Percentiles rank a stretch among this genome's conserved stretches.
Conservation (phyloP, 345 rosid species). For the Psidium friedrichsthalianum region DNA sequence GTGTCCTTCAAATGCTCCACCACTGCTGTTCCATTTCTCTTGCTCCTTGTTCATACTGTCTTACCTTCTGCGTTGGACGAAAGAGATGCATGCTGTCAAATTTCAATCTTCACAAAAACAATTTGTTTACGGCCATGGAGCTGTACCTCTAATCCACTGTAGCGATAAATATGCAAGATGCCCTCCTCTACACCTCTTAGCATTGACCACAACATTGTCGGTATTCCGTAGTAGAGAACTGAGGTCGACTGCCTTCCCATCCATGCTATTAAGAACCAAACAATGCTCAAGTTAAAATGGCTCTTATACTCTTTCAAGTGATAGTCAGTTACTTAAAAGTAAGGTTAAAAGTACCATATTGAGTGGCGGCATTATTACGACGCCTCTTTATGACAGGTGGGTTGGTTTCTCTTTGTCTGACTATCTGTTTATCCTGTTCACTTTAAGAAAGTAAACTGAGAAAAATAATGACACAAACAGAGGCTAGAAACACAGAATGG, state of each 20-base stretch:
- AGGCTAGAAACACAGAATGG: neutral
- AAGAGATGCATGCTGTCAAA: neutral
- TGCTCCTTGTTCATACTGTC: neutral
- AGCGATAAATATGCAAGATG: rapidly evolving
- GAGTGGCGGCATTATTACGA: neutral
- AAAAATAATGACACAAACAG: neutral
- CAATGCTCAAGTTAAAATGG: neutral
- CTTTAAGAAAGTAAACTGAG: neutral
- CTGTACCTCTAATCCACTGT: neutral
- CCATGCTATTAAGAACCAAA: rapidly evolving
- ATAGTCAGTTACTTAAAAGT: neutral
- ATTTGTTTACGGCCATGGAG: neutral
- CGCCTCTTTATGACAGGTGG: neutral
- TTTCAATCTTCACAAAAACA: neutral
- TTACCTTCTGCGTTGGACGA: rapidly evolving
- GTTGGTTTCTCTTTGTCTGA: neutral
- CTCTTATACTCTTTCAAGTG: neutral
- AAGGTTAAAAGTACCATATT: neutral
- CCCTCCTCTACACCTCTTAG: neutral
- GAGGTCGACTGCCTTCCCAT: no score
- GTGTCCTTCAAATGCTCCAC: neutral
- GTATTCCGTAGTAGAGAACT: neutral
- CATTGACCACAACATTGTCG: neutral
- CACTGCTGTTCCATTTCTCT: neutral
- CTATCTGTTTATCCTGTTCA: neutral